Evolutionary conservation across 164 flowering plant genomes (phyloP), one percentile per base, ranked within the genome.

Genomic region (Berberis vulgaris): DNA sequence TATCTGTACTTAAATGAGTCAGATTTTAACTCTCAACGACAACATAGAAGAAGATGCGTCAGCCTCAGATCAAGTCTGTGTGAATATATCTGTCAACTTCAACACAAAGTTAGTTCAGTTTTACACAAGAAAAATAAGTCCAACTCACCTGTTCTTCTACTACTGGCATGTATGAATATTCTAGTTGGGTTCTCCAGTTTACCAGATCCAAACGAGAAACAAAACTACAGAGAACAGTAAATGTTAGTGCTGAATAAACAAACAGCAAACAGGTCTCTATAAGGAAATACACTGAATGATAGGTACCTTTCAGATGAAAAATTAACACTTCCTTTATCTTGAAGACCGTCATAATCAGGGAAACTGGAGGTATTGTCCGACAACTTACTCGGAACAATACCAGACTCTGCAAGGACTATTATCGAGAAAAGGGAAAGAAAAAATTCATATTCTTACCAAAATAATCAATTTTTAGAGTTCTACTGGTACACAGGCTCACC

Each of bases 1-100:
- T 70, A 85, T 82, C 98, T 94, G 98, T 82, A 88, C 98, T 94
- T 71, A 84, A 77, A 81, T 72, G 81, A 83, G 90, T 88, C 86
- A 84, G 85, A 65, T 71, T 78, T 80, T 78, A 82, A 84, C 72
- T 72, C 64, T 75, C 68, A 77, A 49, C 63, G 77, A 71, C 63
- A 65, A 52, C 54, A 3, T 10, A 12, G n/a, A 52, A 52, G n/a
- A 52, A 10, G 3, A 26, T 0, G 26, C 26, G 26, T 26, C 26
- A 26, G 26, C 26, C 26, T 52, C 54, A 52, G 54, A 3, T 52
- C 3, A 2, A 52, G 54, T 52, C n/a, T 52, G 54, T 52, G 54
- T 10, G 11, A 52, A 52, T 10, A 7, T 52, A 26, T 10, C 54
- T 10, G 26, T 26, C 26, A 26, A 26, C 26, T 26, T 4, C n/a